Evolutionary conservation across 208 protist genomes (phyloP), one percentile per base, ranked within the genome.

Genomic region (Entamoeba histolytica): DNA sequence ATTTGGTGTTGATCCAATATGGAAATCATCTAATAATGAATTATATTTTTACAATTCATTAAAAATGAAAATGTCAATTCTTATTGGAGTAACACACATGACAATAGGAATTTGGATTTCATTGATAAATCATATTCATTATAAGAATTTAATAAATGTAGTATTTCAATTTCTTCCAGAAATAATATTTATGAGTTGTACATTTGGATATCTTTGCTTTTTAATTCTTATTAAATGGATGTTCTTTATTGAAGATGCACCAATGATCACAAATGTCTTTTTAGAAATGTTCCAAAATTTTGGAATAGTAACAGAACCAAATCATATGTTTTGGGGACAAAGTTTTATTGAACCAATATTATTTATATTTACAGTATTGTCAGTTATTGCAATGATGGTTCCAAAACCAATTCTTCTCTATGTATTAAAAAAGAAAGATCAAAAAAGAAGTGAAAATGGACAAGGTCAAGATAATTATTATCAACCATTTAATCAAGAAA

Each of bases 211-310:
- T 87, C 91, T 96, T 50, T n/a, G n/a, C n/a, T 93, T 96, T 49
- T 50, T 94, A 19, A 95, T 96, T 47, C 49, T 96, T 47, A 92
- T 92, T 91, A 96, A 96, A 94, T 96, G 95, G 95, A 92, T 91
- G 12, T 23, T 10, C 19, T 6, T 51, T 52, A 31, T 23, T n/a
- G 50, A 49, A 7, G 49, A 92, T 17, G 15, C 97, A 0, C 97
- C 97, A 12, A 96, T 94, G 39, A 93, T 98, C 4, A 96, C 98
- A 28, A 95, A 97, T 91, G 95, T 95, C n/a, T 96, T 98, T 94
- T 98, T 98, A 94, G 96, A 98, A 95, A 98, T 98, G 95, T 98
- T 98, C 95, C 95, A 98, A 15, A 95, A 95, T 44, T 95, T 95
- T 31, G 95, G 95, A n/a, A 5, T 17, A 3, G 51, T 92, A 19